phyloP scores from a whole-genome alignment of 345 rosid species.

The Syzygium jambos region DNA sequence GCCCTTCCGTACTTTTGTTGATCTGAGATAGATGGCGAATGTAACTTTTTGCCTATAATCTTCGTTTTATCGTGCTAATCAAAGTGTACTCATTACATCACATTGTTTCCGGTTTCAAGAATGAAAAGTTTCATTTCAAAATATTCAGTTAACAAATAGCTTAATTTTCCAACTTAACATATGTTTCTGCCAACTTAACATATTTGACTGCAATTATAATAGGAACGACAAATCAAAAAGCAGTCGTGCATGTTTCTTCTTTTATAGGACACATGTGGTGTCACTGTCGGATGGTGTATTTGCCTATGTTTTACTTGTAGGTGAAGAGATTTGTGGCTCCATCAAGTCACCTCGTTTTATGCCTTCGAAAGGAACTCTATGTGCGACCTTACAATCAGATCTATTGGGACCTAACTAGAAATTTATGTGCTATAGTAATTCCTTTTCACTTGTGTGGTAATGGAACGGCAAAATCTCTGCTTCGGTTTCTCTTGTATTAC shows the following conservation, averaged over 20 bases:
- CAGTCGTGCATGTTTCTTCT: neutral
- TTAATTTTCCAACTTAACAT: neutral
- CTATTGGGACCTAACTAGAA: constrained; percentile 40
- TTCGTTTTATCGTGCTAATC: neutral
- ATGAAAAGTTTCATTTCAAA: neutral
- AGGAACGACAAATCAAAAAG: neutral
- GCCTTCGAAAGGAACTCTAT: neutral
- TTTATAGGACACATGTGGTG: neutral
- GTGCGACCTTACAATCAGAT: constrained; percentile 2
- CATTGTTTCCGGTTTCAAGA: neutral
- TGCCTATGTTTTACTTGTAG: constrained; percentile 1
- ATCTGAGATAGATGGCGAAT: neutral
- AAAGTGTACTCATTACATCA: neutral
- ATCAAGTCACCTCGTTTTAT: neutral
- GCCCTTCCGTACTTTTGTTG: neutral
- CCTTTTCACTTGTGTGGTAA: neutral
- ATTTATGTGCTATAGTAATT: constrained; percentile 37
- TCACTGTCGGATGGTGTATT: neutral
- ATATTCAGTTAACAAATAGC: neutral
- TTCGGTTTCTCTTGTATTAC: neutral
- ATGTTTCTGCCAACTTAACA: neutral
- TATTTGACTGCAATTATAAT: neutral
- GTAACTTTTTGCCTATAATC: neutral
- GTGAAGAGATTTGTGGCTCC: neutral
- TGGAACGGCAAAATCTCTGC: neutral